These are phyloP conservation scores for Abelmoschus esculentus DNA, from an alignment of 345 rosid species.

Conservation along the genomic window DNA sequence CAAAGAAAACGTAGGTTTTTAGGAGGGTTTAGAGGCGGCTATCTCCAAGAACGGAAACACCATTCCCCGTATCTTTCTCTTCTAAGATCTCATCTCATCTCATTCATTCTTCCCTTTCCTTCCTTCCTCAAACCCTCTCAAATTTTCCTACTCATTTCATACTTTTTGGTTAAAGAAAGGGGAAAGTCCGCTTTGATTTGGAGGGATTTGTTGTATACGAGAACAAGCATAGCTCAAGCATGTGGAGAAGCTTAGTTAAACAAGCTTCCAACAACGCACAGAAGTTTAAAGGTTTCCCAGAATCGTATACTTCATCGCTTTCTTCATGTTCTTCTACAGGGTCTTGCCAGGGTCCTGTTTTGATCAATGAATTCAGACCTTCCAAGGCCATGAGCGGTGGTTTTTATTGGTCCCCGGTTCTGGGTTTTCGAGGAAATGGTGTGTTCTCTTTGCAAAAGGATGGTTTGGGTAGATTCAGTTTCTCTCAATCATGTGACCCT, in stretches of 20 bases:
- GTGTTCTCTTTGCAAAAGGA: constrained; percentile 15
- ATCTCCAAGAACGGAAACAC: neutral
- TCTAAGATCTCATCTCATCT: neutral
- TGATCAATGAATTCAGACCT: constrained; percentile 9
- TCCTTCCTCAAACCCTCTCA: neutral
- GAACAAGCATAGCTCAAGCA: constrained; percentile 12
- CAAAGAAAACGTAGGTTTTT: neutral
- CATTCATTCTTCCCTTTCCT: neutral
- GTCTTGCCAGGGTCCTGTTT: neutral
- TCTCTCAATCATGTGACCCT: constrained; percentile 7
- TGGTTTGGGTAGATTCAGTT: constrained; percentile 16
- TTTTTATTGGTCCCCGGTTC: constrained; percentile 1
- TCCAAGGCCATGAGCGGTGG: constrained; percentile 3
- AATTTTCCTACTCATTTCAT: neutral
- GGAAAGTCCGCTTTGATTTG: neutral
- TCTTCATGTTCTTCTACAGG: constrained; percentile 6
- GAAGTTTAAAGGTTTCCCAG: constrained; percentile 30
- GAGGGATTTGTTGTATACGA: neutral
- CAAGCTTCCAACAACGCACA: constrained; percentile 28
- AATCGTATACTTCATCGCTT: constrained; percentile 2
- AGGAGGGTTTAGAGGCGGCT: constrained; percentile 9
- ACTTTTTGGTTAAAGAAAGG: neutral
- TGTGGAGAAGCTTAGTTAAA: constrained; percentile 69
- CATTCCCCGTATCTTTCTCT: neutral
- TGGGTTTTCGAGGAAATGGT: constrained; percentile 18